Conservation (phyloP, 768 basidiomycete genomes). For the Lactarius sp. region DNA sequence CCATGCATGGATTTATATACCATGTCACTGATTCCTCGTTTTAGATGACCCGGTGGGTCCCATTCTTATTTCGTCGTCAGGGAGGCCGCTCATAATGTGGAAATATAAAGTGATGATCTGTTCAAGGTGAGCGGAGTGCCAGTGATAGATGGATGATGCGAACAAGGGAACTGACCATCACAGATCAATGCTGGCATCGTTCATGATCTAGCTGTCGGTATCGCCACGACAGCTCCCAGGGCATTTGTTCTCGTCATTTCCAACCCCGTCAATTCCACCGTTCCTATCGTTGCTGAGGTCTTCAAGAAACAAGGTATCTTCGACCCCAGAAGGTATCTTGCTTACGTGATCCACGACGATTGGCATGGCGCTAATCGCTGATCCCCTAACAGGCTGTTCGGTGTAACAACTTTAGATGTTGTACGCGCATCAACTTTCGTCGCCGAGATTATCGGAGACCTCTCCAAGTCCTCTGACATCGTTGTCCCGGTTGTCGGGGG, state of each 20-base stretch:
- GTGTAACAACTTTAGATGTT: constrained; percentile 97
- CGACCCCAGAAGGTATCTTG: constrained; percentile 77
- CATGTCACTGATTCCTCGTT: background rate
- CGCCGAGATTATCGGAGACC: constrained; percentile 66
- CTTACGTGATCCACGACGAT: background rate
- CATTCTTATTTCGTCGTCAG: background rate
- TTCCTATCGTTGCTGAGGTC: constrained; percentile 93
- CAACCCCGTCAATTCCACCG: constrained; percentile 99
- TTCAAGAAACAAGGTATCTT: constrained; percentile 90
- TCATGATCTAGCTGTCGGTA: constrained; percentile 85
- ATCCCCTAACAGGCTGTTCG: constrained; percentile 67
- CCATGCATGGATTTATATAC: background rate
- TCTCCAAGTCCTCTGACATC: constrained; percentile 54
- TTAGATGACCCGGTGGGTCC: constrained; percentile 49
- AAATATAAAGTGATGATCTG: constrained; percentile 72
- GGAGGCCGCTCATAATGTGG: constrained; percentile 12
- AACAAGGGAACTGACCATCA: constrained; percentile 12
- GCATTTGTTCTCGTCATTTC: constrained; percentile 96
- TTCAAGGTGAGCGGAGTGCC: constrained; percentile 64
- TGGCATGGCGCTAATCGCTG: background rate
- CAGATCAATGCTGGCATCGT: constrained; percentile 99
- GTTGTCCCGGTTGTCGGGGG: constrained; percentile 91
- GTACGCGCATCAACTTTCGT: constrained; percentile 98
- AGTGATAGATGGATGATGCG: background rate
- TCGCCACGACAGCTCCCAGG: constrained; percentile 78